Conservation (phyloP, 116 monocot genomes). For the Zostera marina region DNA sequence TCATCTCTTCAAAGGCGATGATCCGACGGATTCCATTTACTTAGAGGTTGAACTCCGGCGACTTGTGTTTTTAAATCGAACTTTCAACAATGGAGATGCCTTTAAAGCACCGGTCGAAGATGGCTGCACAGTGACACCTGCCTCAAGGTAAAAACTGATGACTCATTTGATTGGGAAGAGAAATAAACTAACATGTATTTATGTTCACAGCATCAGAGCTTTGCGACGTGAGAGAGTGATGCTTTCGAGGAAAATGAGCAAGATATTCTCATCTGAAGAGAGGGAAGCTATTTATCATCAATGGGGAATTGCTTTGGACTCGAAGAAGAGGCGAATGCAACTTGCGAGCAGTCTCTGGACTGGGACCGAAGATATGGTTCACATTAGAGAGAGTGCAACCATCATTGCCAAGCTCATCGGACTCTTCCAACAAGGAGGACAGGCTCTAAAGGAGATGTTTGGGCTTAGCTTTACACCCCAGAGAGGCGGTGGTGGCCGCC, state of each 20-base stretch:
- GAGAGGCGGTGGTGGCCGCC: not conserved
- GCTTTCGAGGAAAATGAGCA: conserved; percentile 52
- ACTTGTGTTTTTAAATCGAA: conserved; percentile 28
- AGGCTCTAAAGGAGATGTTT: conserved; percentile 69
- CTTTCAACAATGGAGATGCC: conserved; percentile 9
- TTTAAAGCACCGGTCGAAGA: conserved; percentile 3
- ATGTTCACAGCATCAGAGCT: conserved; percentile 22
- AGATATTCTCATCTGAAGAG: conserved; percentile 29
- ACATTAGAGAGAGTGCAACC: conserved; percentile 62
- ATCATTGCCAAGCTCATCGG: conserved; percentile 61
- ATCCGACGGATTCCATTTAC: conserved; percentile 71
- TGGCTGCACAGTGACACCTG: not conserved
- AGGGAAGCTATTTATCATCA: conserved; percentile 47
- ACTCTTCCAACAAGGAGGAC: conserved; percentile 29
- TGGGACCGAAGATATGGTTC: conserved; percentile 32
- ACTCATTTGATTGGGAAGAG: not conserved
- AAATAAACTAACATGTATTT: not conserved
- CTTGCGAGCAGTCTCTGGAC: conserved; percentile 50
- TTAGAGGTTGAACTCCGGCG: conserved; percentile 83
- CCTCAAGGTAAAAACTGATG: conserved; percentile 9
- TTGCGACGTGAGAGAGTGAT: conserved; percentile 61
- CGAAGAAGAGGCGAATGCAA: conserved; percentile 63
- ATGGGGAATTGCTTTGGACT: conserved; percentile 64
- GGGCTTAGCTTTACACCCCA: conserved; percentile 59
- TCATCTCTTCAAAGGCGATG: conserved; percentile 81